phyloP scores from a whole-genome alignment of 2,329 filamentous ascomycete genomes.

The Aspergillus udagawae region DNA sequence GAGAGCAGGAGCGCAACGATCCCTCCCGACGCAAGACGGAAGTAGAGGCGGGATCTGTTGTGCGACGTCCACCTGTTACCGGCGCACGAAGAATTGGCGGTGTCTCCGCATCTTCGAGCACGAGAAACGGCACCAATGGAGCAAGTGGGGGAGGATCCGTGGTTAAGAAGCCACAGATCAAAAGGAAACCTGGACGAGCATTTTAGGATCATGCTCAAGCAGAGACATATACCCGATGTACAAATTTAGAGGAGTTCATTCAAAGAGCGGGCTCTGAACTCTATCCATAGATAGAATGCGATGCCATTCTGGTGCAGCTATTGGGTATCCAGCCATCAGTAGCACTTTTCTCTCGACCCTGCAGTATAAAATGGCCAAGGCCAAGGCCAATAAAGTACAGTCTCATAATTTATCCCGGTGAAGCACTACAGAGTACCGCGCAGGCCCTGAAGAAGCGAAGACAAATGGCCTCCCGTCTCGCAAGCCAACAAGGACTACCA shows the following conservation, averaged over 20 bases:
- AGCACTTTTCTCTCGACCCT: background rate
- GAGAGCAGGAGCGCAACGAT: constrained; percentile 35
- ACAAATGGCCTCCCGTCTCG: background rate
- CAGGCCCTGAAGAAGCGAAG: background rate
- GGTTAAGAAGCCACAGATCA: constrained; percentile 35
- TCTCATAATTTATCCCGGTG: background rate
- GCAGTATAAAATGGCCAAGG: background rate
- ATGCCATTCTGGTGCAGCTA: background rate
- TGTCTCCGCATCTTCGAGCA: constrained; percentile 22
- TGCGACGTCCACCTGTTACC: constrained; percentile 30
- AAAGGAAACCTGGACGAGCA: constrained; percentile 32
- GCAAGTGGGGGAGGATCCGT: constrained; percentile 30
- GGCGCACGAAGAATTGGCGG: constrained; percentile 25
- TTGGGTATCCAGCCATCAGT: background rate
- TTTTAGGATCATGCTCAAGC: constrained; percentile 20
- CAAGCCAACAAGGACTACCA: no score
- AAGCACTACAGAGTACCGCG: background rate
- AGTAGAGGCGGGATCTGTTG: constrained; percentile 34
- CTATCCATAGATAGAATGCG: background rate
- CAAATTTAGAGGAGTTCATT: background rate
- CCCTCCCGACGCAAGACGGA: constrained; percentile 32
- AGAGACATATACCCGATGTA: constrained; percentile 7
- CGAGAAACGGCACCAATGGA: constrained; percentile 18
- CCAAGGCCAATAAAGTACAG: background rate
- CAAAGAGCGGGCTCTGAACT: constrained; percentile 1